A percentile compares a stretch with the other conserved stretches of the same genome.
Evolutionary conservation across 352 stramenopile species (phyloP).

Genomic region (Phytopythium kandeliae): DNA sequence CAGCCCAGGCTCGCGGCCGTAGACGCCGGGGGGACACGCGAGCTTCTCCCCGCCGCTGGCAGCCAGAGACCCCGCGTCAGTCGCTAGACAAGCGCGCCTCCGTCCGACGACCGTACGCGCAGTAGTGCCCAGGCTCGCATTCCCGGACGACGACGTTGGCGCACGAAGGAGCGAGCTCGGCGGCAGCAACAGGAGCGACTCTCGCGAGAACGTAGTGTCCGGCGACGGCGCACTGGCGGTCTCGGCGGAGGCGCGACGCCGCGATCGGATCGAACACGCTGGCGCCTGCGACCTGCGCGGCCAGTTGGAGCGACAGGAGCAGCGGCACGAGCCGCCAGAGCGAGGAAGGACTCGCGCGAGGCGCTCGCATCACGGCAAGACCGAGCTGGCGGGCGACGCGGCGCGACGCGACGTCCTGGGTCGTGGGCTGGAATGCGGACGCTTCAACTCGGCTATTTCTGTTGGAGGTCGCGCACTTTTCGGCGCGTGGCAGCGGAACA

Average conservation of each 20-base stretch:
- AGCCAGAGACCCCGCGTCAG: background rate
- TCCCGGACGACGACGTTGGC: constrained; percentile 8
- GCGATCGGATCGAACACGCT: background rate
- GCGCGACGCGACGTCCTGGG: background rate
- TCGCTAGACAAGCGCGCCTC: background rate
- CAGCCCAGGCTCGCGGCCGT: constrained; percentile 38
- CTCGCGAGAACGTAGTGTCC: background rate
- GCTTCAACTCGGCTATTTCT: constrained; percentile 3
- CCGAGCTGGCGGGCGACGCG: background rate
- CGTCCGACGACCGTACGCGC: constrained; percentile 33
- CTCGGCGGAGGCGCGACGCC: background rate
- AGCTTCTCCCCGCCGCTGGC: constrained; percentile 24
- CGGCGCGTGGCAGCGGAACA: background rate
- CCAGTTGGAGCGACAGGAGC: background rate
- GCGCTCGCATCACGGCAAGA: background rate
- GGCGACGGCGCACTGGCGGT: constrained; percentile 1
- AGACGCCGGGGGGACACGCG: constrained; percentile 55
- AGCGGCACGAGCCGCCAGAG: background rate
- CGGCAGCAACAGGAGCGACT: background rate
- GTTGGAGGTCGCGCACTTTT: background rate
- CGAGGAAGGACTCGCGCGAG: background rate
- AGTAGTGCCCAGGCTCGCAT: constrained; percentile 52
- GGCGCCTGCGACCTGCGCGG: background rate
- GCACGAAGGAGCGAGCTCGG: background rate
- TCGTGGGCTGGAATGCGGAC: background rate